Evolutionary conservation across 495 filamentous ascomycete genomes (phyloP).

Genomic region (Xylaria cubensis): DNA sequence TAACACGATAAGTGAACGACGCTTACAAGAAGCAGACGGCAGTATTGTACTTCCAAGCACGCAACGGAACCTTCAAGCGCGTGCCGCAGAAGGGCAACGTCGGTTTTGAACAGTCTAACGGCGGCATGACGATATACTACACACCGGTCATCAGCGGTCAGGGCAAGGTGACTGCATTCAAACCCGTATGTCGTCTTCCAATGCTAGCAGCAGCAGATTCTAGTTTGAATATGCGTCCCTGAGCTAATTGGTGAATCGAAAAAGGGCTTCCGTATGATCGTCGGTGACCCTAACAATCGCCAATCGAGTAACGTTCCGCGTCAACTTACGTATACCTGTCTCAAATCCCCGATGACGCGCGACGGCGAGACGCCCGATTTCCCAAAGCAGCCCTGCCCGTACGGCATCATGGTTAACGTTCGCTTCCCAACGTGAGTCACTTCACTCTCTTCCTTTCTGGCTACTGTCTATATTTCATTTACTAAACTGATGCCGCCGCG

Average conservation of each 20-base stretch:
- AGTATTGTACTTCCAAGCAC: conserved; percentile 43
- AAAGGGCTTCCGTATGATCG: conserved; percentile 53
- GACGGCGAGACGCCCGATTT: conserved; percentile 40
- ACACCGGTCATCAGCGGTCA: conserved; percentile 33
- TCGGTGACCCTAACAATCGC: conserved; percentile 45
- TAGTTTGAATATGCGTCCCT: background rate
- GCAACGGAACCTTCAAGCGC: conserved; percentile 43
- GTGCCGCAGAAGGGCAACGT: conserved; percentile 41
- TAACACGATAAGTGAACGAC: background rate
- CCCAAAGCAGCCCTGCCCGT: conserved; percentile 43
- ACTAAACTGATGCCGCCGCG: background rate
- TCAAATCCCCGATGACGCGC: conserved; percentile 38
- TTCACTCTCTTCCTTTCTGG: conserved; percentile 3
- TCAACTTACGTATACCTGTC: conserved; percentile 43
- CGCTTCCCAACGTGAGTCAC: conserved; percentile 42
- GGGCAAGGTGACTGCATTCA: conserved; percentile 45
- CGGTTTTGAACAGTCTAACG: conserved; percentile 36
- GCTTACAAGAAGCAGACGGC: conserved; percentile 32
- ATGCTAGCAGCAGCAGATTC: background rate
- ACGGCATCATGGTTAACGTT: conserved; percentile 49
- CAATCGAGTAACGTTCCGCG: conserved; percentile 35
- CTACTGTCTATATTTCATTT: background rate
- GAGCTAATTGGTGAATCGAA: background rate
- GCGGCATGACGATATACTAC: conserved; percentile 45
- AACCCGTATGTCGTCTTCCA: conserved; percentile 34